Evolutionary conservation across 2,329 filamentous ascomycete species (phyloP).

Genomic region (Plectosphaerella plurivora): DNA sequence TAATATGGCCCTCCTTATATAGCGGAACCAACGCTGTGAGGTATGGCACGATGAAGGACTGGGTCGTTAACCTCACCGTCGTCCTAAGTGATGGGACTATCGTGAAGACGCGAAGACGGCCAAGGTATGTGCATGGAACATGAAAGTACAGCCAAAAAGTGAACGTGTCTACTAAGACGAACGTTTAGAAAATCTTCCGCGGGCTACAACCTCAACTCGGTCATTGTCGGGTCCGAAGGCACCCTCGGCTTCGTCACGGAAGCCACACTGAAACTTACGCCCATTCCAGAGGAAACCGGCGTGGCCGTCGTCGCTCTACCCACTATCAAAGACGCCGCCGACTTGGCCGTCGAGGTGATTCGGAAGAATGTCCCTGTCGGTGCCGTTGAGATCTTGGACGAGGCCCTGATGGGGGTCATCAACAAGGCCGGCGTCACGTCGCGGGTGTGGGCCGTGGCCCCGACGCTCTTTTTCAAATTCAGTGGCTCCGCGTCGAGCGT

Average conservation of each 20-base stretch:
- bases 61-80: conserved; percentile 78
- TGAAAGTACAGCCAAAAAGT: neutral
- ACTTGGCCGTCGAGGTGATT: conserved; percentile 70
- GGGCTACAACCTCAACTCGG: conserved; percentile 75
- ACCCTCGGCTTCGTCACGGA: conserved; percentile 79
- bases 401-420: conserved; percentile 80
- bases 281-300: conserved; percentile 69
- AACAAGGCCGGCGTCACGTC: conserved; percentile 69
- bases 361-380: conserved; percentile 68
- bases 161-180: neutral
- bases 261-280: conserved; percentile 74
- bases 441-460: conserved; percentile 67
- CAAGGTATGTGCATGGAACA: conserved; percentile 38
- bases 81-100: conserved; percentile 74
- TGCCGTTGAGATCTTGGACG: conserved; percentile 83
- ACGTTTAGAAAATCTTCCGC: conserved; percentile 61
- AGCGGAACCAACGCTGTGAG: conserved; percentile 73
- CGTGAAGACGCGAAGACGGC: conserved; percentile 72
- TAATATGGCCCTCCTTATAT: neutral
- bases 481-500: conserved; percentile 76
- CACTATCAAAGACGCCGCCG: conserved; percentile 68
- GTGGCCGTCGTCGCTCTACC: conserved; percentile 80
- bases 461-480: conserved; percentile 83
- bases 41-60: conserved; percentile 85
- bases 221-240: conserved; percentile 80